Evolutionary conservation across 2,329 filamentous ascomycete genomes (phyloP), one percentile per base, ranked within the genome.

Genomic region (Monilinia polystroma): DNA sequence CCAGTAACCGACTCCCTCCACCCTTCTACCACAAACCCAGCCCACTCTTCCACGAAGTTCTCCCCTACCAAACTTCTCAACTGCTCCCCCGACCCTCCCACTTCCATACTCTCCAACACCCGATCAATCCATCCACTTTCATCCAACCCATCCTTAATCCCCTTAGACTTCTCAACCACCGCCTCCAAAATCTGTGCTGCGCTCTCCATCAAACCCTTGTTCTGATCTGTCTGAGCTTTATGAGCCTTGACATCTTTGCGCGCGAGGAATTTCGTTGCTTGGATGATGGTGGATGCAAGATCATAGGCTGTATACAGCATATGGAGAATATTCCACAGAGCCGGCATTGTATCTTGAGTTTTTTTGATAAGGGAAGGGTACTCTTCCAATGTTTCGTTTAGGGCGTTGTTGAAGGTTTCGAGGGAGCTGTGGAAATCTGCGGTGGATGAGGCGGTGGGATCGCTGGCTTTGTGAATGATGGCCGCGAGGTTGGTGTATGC

Each of bases 81-180:
- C n/a, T 68, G 63, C n/a, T 68, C 68, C 11, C 67, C 67, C 29
- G 73, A 52, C 5, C 47, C 57, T 20, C 29, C 41, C 32, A 64
- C 60, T 29, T 65, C 58, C 47, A 73, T 67, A 62, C 63, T 67
- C 16, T 74, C 72, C 6, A 76, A 64, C 0, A 76, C 70, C 53
- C 68, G 73, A 64, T 77, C 76, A 58, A 77, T 76, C 75, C 73
- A 77, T 4, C 75, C 75, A 23, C 75, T 72, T 49, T 77, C 75
- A 64, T 76, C 72, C 45, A 77, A 63, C 2, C 67, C 70, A 52
- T 72, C 74, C 59, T 75, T 76, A 32, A 75, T 66, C 11, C 18
- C 51, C 20, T 60, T 60, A 11, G 69, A 70, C 54, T 73, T 72
- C 16, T 70, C 68, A 12, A 63, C 63, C 8, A 75, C 68, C 10